Base-by-base conservation (phyloP, 2,329 filamentous ascomycete species). In the Penicillium psychrosexuale region DNA sequence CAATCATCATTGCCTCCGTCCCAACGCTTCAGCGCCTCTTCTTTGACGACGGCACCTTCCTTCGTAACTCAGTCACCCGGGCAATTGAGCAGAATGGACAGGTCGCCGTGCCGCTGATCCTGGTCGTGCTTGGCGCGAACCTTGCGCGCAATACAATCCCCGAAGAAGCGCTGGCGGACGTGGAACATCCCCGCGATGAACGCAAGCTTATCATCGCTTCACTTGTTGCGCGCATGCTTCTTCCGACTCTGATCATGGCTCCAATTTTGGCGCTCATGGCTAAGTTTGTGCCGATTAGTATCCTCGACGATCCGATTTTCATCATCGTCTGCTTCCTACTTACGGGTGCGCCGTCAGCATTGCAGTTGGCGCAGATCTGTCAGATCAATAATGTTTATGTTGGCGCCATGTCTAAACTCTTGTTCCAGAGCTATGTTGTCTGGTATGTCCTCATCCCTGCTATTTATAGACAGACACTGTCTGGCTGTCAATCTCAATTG, bases 321-420 rank as follows among this genome's bases (percentile, higher is more conserved):
- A 87, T 99, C 63, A 90, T 99, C 63, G 94, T 99, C 34, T 97
- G 92, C 76, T 99, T 97, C 82, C 80, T 99, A 61, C 88, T 99
- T 62, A 93, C 91, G 0, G 94, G 94, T 34, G 94, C 94, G 3
- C 94, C 94, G 6, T 95, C 89, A 60, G 94, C 94, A 27, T 80
- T 99, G 61, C 94, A 99, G 76, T 78, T 99, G 68, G 93, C 94
- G 7, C 94, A 99, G 77, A 99, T 99, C 58, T 99, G 94, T 77
- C 94, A 97, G 80, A 89, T 97, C 77, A 99, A 99, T 75, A 88
- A 88, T 60, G 94, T 99, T 9, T 99, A 91, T 73, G 93, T 97
- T 79, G 85, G 88, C 17, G 91, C 94, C 46, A 97, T 99, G 92
- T 89, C 90, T 59, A 89, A 85, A 72, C 82, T 99, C 53, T 77